Evolutionary conservation across 805 yeast species (phyloP), one percentile per base, ranked within the genome.

Genomic region (Blastobotrys terrestris): DNA sequence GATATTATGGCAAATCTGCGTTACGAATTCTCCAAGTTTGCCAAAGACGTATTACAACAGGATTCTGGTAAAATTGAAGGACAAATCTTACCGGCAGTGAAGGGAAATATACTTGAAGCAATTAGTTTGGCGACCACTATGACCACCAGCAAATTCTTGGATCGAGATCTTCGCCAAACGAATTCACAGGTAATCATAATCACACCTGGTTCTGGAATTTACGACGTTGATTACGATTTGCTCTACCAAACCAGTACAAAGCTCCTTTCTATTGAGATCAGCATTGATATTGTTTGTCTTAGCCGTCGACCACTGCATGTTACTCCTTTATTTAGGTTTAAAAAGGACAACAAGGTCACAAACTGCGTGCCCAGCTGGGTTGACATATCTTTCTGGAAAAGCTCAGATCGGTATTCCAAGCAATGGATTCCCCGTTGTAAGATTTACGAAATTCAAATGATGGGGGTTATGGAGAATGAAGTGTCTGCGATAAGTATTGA

Each of bases 391-490:
- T 94, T 86, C 63, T 94, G 95, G 87, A 81, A 78, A 51, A 87
- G 85, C 48, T 66, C 76, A 2, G 72, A 74, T 26, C 71, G 72
- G 48, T 58, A 64, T 69, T 40, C 63, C 60, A 53, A 72, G 64
- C 67, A 69, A 59, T 92, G 98, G 97, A 78, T 85, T n/a, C 97
- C 99, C 0, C 74, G 94, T 39, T 90, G 97, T 67, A 89, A 88
- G 61, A 91, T 94, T 49, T 92, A 94, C 67, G 98, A 92, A 62
- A 70, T 94, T 16, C 98, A 94, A 66, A 94, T 94, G 97, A 92
- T 92, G 95, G 98, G 98, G 0, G 79, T 94, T 5, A 89, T 92
- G 84, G 98, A 92, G 62, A 88, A 87, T 60, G 97, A 94, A 62
- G 73, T 83, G 53, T 81, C 83, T 58, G 80, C 85, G 11, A 79